These are phyloP conservation scores for Apophysomyces variabilis DNA, from an alignment of 371 early-diverging fungal genomes.

Conservation along the genomic window DNA sequence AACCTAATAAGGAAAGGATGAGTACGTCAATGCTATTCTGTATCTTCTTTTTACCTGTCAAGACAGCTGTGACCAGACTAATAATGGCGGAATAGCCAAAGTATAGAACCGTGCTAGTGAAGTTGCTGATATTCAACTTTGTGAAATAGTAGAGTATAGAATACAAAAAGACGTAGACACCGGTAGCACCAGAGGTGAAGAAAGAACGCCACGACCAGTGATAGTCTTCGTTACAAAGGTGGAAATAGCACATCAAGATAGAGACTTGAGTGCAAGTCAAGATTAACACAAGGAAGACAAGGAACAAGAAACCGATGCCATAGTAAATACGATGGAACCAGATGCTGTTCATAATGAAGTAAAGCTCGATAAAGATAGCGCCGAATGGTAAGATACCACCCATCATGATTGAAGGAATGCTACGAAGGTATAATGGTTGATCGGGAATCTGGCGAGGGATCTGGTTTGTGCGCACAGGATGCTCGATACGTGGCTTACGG, in stretches of 20 bases:
- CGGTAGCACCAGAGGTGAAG: slow-evolving; percentile 82
- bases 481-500: slow-evolving; percentile 76
- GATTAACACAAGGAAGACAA: slow-evolving; percentile 79
- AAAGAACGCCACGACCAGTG: slow-evolving; percentile 95
- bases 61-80: slow-evolving; percentile 71
- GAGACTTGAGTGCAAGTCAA: slow-evolving; percentile 83
- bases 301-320: slow-evolving; percentile 80
- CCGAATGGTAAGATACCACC: slow-evolving; percentile 88
- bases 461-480: slow-evolving; percentile 88
- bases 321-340: slow-evolving; percentile 90
- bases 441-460: slow-evolving; percentile 90
- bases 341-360: slow-evolving; percentile 85
- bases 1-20: slow-evolving; percentile 51
- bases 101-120: slow-evolving; percentile 81
- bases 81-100: slow-evolving; percentile 87
- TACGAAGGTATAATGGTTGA: slow-evolving; percentile 71
- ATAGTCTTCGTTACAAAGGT: slow-evolving; percentile 89
- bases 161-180: slow-evolving; percentile 86
- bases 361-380: slow-evolving; percentile 86
- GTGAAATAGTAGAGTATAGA: slow-evolving; percentile 76
- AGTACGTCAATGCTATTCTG: background rate
- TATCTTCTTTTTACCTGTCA: slow-evolving; percentile 57
- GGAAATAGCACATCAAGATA: slow-evolving; percentile 84
- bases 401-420: slow-evolving; percentile 72
- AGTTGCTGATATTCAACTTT: slow-evolving; percentile 68